phyloP scores from a whole-genome alignment of 371 early-diverging fungal species.

The Mucor saturninus region DNA sequence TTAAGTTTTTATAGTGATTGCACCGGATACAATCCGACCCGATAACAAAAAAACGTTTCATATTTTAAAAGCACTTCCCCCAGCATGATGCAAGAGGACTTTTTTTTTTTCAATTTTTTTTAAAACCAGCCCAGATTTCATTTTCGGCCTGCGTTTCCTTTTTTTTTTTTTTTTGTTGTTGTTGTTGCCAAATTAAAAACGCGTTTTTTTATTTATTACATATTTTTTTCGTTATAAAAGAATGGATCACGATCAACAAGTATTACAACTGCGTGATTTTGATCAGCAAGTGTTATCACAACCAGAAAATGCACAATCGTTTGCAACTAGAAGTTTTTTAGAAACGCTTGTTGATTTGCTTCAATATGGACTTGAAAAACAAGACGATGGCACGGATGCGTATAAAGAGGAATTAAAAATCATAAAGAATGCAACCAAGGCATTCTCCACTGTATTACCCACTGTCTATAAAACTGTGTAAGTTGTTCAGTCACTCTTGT shows the following conservation, averaged over 20 bases:
- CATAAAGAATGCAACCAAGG: constrained; percentile 47
- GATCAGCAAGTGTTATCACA: constrained; percentile 35
- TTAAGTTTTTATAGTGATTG: too few relatives aligned
- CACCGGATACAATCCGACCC: too few relatives aligned
- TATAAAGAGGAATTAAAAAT: constrained; percentile 33
- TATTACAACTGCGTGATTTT: constrained; percentile 41
- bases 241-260: constrained; percentile 33
- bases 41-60: too few relatives aligned
- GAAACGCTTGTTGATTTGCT: constrained; percentile 34
- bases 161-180: too few relatives aligned
- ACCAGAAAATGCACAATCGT: constrained; percentile 31
- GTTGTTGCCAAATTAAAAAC: too few relatives aligned
- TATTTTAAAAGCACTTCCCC: too few relatives aligned
- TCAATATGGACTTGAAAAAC: constrained; percentile 18
- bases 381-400: constrained; percentile 26
- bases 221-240: neutral
- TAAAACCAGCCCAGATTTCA: neutral
- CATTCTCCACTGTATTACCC: constrained; percentile 49
- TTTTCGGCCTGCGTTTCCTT: neutral
- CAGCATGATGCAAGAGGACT: too few relatives aligned
- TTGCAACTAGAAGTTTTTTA: constrained; percentile 50
- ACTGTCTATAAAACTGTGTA: constrained; percentile 25
- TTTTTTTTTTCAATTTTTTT: too few relatives aligned
- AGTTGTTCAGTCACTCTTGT: neutral
- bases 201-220: too few relatives aligned